Base-by-base conservation (phyloP, 306 rosid genomes). In the Phaseolus lunatus region DNA sequence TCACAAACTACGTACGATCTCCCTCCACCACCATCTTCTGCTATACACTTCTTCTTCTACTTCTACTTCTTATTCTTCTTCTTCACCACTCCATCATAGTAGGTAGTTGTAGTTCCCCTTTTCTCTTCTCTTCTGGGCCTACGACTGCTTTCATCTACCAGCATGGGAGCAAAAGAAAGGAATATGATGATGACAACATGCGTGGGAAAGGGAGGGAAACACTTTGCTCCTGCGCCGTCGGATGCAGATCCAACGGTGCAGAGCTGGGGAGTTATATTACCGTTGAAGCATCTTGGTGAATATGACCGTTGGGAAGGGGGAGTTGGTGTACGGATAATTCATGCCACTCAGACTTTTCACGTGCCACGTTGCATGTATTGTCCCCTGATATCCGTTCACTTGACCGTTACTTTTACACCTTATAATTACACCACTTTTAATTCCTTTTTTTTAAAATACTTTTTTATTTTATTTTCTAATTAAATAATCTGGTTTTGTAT, bases 221-320 rank as follows among this genome's bases (percentile, higher is more conserved):
- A 5, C 67, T 44, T 66, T 27, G 75, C 2, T 74, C 19, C 63
- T 67, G 9, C 20, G 15, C 88, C 90, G 77, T 81, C 24, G 1
- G 95, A 92, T 92, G 15, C 14, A n/a, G 78, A 95, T 95, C 98
- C 0, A 62, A 90, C 84, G 97, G 93, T 39, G 37, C 35, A 67
- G 9, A 89, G 15, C 0, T 10, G 50, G 23, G 19, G 20, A 22
- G 4, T 15, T 63, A 83, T 74, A 67, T 85, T 88, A 88, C 96
- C 96, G 96, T 90, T 90, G 88, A 18, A 54, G 29, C 15, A 57
- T 90, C 90, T 87, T 89, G 90, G 91, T 80, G 82, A 87, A 88
- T 86, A 84, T 90, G 89, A 90, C 98, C 98, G 98, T 95, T 95
- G 87, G 31, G 26, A 24, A 22, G 11, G 43, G 81, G 71, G n/a